Evolutionary conservation across 306 rosid genomes (phyloP).

Genomic region (Casuarina equisetifolia): DNA sequence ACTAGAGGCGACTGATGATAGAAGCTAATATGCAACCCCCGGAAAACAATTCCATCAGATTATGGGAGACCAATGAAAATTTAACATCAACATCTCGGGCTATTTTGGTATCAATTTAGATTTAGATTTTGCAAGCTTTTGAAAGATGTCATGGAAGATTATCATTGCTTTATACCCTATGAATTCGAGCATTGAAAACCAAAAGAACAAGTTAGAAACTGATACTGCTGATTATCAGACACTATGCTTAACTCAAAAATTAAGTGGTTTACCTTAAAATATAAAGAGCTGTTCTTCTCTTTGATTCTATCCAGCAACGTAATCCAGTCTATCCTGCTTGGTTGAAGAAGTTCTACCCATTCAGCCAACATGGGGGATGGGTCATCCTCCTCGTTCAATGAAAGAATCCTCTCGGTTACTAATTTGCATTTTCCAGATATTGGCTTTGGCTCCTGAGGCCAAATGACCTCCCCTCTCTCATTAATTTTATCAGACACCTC

Average conservation of each 20-base stretch:
- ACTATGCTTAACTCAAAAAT: not conserved
- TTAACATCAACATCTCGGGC: not conserved
- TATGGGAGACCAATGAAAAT: not conserved
- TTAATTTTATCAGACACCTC: conserved; percentile 66
- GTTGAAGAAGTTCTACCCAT: conserved; percentile 77
- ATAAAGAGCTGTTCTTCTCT: conserved; percentile 43
- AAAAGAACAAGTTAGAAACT: not conserved
- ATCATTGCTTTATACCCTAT: not conserved
- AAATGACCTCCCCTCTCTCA: conserved; percentile 59
- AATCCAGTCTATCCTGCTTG: conserved; percentile 74
- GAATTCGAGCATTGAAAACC: conserved; percentile 13
- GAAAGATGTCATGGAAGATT: not conserved
- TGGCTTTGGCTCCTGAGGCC: conserved; percentile 69
- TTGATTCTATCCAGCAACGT: conserved; percentile 67
- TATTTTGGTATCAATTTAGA: not conserved
- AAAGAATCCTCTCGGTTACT: conserved; percentile 55
- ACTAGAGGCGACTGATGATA: not conserved
- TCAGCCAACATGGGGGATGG: conserved; percentile 60
- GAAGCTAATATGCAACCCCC: not conserved
- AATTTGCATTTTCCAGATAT: conserved; percentile 68
- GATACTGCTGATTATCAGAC: not conserved
- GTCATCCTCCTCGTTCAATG: conserved; percentile 47
- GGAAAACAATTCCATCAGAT: not conserved
- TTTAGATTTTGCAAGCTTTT: not conserved
- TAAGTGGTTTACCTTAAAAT: conserved; percentile 61